These are phyloP conservation scores for Udeniomyces megalosporus DNA, from an alignment of 768 basidiomycete genomes.

Conservation along the genomic window DNA sequence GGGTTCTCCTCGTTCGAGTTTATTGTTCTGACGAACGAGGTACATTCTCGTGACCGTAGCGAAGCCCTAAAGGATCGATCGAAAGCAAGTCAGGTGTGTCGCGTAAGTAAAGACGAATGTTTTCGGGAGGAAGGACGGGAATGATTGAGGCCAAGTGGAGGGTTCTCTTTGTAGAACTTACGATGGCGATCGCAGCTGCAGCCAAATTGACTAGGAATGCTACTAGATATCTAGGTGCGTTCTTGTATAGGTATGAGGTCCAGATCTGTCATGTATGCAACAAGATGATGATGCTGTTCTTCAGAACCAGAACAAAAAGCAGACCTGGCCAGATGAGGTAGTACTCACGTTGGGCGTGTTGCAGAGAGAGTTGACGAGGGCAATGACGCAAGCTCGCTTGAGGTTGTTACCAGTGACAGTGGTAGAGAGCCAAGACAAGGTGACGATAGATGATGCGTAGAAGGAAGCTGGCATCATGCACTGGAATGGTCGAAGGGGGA, in stretches of 20 bases:
- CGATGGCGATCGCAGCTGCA: slow-evolving; percentile 21
- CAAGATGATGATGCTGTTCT: slow-evolving; percentile 26
- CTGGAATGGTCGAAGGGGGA: slow-evolving; percentile 17
- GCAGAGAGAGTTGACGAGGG: slow-evolving; percentile 24
- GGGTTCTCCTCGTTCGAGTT: slow-evolving; percentile 23
- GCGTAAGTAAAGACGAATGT: no score
- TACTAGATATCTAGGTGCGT: slow-evolving; percentile 23
- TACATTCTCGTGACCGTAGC: slow-evolving; percentile 21
- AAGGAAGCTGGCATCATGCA: slow-evolving; percentile 24
- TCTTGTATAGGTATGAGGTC: slow-evolving; percentile 23
- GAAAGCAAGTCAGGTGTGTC: no score
- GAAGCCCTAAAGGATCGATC: no score
- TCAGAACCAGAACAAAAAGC: not conserved
- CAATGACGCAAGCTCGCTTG: slow-evolving; percentile 26
- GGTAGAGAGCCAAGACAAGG: slow-evolving; percentile 26
- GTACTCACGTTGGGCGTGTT: slow-evolving; percentile 4
- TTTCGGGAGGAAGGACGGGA: no score
- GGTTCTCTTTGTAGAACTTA: no score
- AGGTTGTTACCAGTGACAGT: slow-evolving; percentile 22
- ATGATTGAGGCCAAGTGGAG: no score
- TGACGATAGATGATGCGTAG: slow-evolving; percentile 24
- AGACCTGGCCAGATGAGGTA: not conserved
- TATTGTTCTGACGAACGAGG: slow-evolving; percentile 23
- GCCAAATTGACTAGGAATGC: slow-evolving; percentile 28
- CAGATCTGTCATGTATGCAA: not conserved